Evolutionary conservation across 1,139 yeast species (phyloP), one percentile per base, ranked within the genome.

Genomic region (Yamadazyma songkhlaensis): DNA sequence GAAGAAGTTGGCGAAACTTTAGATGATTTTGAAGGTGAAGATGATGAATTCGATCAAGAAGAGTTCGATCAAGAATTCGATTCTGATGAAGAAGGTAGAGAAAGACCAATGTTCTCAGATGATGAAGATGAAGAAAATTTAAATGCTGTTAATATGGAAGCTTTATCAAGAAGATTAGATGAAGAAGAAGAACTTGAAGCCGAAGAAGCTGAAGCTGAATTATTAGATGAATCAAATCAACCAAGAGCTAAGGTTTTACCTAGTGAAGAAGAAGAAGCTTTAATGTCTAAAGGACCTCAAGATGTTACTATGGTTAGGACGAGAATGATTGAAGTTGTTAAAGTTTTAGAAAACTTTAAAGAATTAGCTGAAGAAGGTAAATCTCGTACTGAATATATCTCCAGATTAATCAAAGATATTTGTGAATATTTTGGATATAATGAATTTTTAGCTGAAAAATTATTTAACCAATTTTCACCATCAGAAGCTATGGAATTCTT

Each of bases 401-500:
- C 79, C 37, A 82, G 95, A 62, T 72, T 92, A 44, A 62, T 89
- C 22, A 75, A 76, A 49, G 99, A 94, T 63, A 87, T 94, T 37
- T 82, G 94, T 60, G 86, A 84, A 54, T 94, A 94, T 67, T 94
- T 90, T 57, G 98, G 98, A n/a, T 94, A 94, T 66, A 79, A 92
- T n/a, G 86, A 81, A 51, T 89, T 84, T 59, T 75, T 94, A 54
- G 98, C 98, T 22, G 97, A 89, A 55, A 90, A 90, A 61, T 74
- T 92, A 44, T 89, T 89, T 69, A 81, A 89, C 53, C 72, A 92
- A 45, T 94, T 94, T 60, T 79, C 94, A 11, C 97, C 97, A 27
- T 75, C 92, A 12, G 99, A 94, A 68, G 98, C 98, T 12, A 79
- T 94, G 76, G 98, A 92, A 62, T 94, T 94, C 58, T 94, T 94